Conservation (phyloP, 2,329 filamentous ascomycete genomes). For the Stachybotrys echinatus region DNA sequence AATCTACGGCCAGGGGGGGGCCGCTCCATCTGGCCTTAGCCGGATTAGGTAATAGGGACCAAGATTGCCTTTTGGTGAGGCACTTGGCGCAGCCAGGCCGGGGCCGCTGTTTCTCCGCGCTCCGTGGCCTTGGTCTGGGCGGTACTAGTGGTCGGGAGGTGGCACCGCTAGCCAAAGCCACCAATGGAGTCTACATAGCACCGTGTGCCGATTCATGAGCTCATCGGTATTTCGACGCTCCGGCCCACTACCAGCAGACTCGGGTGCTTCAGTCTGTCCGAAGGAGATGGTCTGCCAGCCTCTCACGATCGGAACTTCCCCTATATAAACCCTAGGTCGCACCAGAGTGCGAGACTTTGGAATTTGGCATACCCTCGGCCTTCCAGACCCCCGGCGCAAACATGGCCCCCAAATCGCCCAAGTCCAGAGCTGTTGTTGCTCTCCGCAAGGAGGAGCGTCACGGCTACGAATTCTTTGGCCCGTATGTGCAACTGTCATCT, state of each 20-base stretch:
- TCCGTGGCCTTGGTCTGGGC: background rate
- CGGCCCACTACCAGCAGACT: background rate
- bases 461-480: slow-evolving; percentile 48
- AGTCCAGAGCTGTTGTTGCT: slow-evolving; percentile 18
- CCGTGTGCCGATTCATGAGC: background rate
- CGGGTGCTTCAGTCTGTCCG: no score
- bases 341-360: no score
- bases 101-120: background rate
- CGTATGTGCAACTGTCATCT: slow-evolving; percentile 28
- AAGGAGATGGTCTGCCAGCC: no score
- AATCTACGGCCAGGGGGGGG: background rate
- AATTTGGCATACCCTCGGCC: no score
- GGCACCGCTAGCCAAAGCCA: no score
- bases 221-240: background rate
- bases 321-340: no score
- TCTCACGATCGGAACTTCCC: no score
- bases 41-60: background rate
- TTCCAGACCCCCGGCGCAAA: background rate
- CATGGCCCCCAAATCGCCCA: slow-evolving; percentile 25
- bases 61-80: no score
- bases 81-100: no score
- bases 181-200: background rate
- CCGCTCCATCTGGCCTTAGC: background rate
- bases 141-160: background rate
- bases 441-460: slow-evolving; percentile 22